Percentiles rank a stretch among this genome's conserved stretches.
These are phyloP conservation scores for Aspergillus biplanus DNA, from an alignment of 495 filamentous ascomycete species.

Conservation along the genomic window DNA sequence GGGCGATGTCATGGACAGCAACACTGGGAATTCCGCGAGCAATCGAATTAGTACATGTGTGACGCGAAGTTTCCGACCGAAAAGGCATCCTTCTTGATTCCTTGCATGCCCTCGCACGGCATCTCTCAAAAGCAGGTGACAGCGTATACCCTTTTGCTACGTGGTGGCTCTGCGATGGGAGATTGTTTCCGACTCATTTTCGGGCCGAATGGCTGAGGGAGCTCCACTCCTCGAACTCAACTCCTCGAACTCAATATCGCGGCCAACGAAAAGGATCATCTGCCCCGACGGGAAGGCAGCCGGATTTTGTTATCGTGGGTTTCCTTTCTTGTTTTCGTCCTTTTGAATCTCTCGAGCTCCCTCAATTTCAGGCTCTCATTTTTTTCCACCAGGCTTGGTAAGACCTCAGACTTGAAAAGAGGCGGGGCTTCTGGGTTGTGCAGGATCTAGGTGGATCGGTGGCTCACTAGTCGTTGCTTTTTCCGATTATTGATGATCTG, in stretches of 20 bases:
- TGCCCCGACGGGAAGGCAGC: not conserved
- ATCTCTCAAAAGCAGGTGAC: not conserved
- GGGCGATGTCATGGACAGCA: not conserved
- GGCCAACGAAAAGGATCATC: not conserved
- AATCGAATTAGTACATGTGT: constrained; percentile 4
- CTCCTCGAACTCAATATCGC: not conserved
- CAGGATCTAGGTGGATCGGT: not conserved
- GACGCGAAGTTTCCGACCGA: not conserved
- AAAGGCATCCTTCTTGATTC: not conserved
- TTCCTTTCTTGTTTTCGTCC: not conserved
- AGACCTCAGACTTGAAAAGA: not conserved
- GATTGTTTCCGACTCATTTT: not conserved
- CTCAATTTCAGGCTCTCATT: not conserved
- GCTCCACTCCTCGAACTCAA: not conserved
- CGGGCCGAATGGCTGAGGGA: not conserved
- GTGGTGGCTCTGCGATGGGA: not conserved
- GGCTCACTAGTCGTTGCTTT: not conserved
- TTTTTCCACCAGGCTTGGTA: not conserved
- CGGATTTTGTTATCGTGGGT: not conserved
- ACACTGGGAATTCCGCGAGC: not conserved
- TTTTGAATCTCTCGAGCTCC: not conserved
- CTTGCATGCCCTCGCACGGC: not conserved
- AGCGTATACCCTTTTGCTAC: not conserved
- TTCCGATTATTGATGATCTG: constrained; percentile 11
- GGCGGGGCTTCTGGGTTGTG: not conserved